These are phyloP conservation scores for Umbellularia californica DNA, from an alignment of 164 flowering plant genomes.

Conservation along the genomic window DNA sequence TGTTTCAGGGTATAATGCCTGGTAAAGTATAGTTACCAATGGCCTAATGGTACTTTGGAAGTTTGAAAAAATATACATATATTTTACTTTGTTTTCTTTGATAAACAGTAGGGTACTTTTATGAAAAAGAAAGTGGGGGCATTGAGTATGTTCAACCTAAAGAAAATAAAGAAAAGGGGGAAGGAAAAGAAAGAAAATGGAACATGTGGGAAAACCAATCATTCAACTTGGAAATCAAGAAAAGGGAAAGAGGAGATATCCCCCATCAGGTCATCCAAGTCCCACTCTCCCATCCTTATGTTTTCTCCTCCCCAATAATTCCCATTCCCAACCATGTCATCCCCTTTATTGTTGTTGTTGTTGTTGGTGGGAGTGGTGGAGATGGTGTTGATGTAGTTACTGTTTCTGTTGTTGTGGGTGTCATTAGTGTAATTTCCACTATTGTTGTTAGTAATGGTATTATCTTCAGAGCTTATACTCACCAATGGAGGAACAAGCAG, in stretches of 20 bases:
- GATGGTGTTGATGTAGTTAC: slow-evolving; percentile 16
- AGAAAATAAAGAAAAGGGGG: background rate
- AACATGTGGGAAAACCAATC: slow-evolving; percentile 3
- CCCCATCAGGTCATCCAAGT: slow-evolving; percentile 71
- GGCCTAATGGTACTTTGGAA: slow-evolving; percentile 4
- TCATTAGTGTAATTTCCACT: slow-evolving; percentile 3
- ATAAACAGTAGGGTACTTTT: slow-evolving; percentile 2
- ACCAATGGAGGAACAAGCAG: slow-evolving; percentile 49
- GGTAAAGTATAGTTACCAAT: background rate
- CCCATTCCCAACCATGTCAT: slow-evolving; percentile 23
- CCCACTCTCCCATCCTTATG: slow-evolving; percentile 69
- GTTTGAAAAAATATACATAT: background rate
- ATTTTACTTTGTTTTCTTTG: background rate
- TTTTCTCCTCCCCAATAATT: slow-evolving; percentile 58
- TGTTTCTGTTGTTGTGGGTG: slow-evolving; percentile 20
- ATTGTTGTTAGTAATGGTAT: slow-evolving; percentile 10
- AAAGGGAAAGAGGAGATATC: slow-evolving; percentile 64
- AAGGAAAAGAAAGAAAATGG: background rate
- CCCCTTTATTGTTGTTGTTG: slow-evolving; percentile 24
- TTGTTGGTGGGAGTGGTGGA: slow-evolving; percentile 15
- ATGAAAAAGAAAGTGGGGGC: slow-evolving; percentile 1
- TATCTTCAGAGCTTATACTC: slow-evolving; percentile 34
- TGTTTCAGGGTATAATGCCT: background rate
- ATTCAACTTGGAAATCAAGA: slow-evolving; percentile 57
- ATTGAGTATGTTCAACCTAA: background rate